Evolutionary conservation across 805 yeast species (phyloP).

Genomic region (Yarrowia phangngaensis): DNA sequence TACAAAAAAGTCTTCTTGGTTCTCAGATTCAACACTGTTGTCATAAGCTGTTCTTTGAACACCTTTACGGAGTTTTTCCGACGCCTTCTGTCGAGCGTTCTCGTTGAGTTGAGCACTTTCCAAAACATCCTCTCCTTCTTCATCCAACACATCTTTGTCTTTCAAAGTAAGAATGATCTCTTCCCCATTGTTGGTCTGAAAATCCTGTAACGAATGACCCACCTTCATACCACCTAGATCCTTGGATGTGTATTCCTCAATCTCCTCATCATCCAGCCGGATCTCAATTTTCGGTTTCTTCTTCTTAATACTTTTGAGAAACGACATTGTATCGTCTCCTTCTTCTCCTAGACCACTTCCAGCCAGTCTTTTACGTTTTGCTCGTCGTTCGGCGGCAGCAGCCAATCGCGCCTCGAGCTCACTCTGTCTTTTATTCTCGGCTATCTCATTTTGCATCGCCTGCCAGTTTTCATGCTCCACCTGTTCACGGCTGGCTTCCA

Average conservation of each 20-base stretch:
- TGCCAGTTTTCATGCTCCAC: slow-evolving; percentile 42
- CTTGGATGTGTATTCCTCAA: slow-evolving; percentile 33
- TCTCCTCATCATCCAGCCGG: slow-evolving; percentile 31
- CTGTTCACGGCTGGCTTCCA: slow-evolving; percentile 39
- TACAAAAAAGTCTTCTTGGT: slow-evolving; percentile 37
- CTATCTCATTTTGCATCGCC: slow-evolving; percentile 30
- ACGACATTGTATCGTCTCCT: slow-evolving; percentile 42
- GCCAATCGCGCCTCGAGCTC: slow-evolving; percentile 5
- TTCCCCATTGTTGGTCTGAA: slow-evolving; percentile 39
- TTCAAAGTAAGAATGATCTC: slow-evolving; percentile 55
- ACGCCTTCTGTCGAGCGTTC: slow-evolving; percentile 36
- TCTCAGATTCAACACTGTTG: slow-evolving; percentile 35
- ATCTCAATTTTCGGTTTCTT: slow-evolving; percentile 30
- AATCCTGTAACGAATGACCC: slow-evolving; percentile 46
- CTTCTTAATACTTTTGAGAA: slow-evolving; percentile 42
- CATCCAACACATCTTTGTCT: slow-evolving; percentile 43
- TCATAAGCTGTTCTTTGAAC: slow-evolving; percentile 32
- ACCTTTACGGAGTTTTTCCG: slow-evolving; percentile 34
- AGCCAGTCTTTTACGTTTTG: slow-evolving; percentile 28
- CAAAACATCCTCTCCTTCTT: slow-evolving; percentile 42
- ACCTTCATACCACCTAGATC: slow-evolving; percentile 44
- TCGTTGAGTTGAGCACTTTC: slow-evolving; percentile 43
- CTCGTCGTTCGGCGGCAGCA: slow-evolving; percentile 19
- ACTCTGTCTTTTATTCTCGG: slow-evolving; percentile 11
- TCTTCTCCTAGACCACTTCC: slow-evolving; percentile 35